A percentile compares a stretch with the other conserved stretches of the same genome.
Evolutionary conservation across 2,329 filamentous ascomycete genomes (phyloP).

Genomic region (Xylariaceae sp.): DNA sequence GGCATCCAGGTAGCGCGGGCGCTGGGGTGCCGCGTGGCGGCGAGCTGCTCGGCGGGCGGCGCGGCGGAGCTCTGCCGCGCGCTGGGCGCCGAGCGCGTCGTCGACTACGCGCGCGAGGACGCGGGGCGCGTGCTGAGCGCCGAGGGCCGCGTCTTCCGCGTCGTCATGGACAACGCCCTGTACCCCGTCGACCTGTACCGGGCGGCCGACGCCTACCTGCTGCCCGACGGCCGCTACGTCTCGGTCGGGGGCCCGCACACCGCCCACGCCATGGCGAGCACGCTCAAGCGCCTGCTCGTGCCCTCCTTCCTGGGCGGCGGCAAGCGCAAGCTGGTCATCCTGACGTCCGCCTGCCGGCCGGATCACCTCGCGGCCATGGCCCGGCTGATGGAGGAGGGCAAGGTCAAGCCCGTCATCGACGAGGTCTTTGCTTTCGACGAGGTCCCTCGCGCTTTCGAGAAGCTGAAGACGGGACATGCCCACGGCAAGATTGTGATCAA

Average conservation of each 20-base stretch:
- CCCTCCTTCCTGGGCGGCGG: slow-evolving; percentile 31
- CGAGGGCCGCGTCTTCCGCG: slow-evolving; percentile 40
- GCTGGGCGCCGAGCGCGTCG: slow-evolving; percentile 31
- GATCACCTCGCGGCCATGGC: slow-evolving; percentile 43
- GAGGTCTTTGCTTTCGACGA: slow-evolving; percentile 48
- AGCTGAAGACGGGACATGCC: slow-evolving; percentile 45
- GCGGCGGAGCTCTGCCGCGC: slow-evolving; percentile 47
- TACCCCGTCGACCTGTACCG: slow-evolving; percentile 43
- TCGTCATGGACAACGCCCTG: slow-evolving; percentile 51
- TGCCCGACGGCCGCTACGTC: slow-evolving; percentile 44
- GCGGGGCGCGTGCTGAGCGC: slow-evolving; percentile 41
- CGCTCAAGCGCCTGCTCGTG: slow-evolving; percentile 17
- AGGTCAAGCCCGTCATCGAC: slow-evolving; percentile 49
- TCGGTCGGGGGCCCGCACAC: slow-evolving; percentile 37
- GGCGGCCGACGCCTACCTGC: slow-evolving; percentile 42
- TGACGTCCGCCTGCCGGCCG: slow-evolving; percentile 27
- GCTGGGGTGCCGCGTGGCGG: slow-evolving; percentile 31
- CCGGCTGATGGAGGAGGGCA: slow-evolving; percentile 49
- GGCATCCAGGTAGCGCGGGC: slow-evolving; percentile 38
- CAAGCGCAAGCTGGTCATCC: slow-evolving; percentile 32
- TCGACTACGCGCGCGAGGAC: slow-evolving; percentile 30
- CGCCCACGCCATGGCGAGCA: slow-evolving; percentile 8
- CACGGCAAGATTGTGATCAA: slow-evolving; percentile 51
- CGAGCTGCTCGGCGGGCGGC: slow-evolving; percentile 24
- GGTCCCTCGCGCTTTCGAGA: slow-evolving; percentile 48